A percentile compares a stretch with the other conserved stretches of the same genome.
Evolutionary conservation across 2,329 filamentous ascomycete genomes (phyloP).

Genomic region (Aspergillus sp.): DNA sequence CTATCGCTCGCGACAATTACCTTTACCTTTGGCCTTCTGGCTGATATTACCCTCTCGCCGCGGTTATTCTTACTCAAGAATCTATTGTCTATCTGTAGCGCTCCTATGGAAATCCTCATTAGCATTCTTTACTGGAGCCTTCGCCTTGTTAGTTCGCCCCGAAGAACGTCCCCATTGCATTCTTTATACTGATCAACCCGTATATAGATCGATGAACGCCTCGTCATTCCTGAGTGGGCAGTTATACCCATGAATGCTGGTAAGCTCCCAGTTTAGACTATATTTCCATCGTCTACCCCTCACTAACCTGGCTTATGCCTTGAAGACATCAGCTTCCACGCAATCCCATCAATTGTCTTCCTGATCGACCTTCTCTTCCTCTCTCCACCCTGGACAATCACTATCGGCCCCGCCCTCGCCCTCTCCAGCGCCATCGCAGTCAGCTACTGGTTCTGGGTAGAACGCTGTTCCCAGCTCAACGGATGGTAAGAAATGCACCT

Average conservation of each 20-base stretch:
- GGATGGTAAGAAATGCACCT: constrained; percentile 52
- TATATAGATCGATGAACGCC: constrained; percentile 42
- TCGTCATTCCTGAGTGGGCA: constrained; percentile 51
- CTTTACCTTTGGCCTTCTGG: constrained; percentile 54
- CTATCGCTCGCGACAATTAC: constrained; percentile 56
- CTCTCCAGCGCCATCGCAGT: constrained; percentile 55
- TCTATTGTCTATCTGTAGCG: constrained; percentile 55
- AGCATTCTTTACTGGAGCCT: constrained; percentile 62
- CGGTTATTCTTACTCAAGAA: constrained; percentile 60
- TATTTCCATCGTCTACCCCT: neutral
- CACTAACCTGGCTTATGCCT: neutral
- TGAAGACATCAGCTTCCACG: constrained; percentile 50
- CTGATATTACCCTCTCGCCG: constrained; percentile 55
- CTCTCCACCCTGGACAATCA: constrained; percentile 61
- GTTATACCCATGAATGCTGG: constrained; percentile 39
- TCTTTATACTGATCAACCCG: neutral
- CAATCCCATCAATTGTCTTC: constrained; percentile 55
- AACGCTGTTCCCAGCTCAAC: constrained; percentile 59
- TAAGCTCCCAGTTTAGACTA: constrained; percentile 18
- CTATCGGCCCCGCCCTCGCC: constrained; percentile 50
- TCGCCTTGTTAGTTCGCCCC: constrained; percentile 42
- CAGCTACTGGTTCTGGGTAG: constrained; percentile 65
- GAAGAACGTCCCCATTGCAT: neutral
- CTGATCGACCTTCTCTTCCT: constrained; percentile 57
- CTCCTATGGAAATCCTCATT: constrained; percentile 62